phyloP scores from a whole-genome alignment of 2,329 filamentous ascomycete species.

The Fusarium algeriense region DNA sequence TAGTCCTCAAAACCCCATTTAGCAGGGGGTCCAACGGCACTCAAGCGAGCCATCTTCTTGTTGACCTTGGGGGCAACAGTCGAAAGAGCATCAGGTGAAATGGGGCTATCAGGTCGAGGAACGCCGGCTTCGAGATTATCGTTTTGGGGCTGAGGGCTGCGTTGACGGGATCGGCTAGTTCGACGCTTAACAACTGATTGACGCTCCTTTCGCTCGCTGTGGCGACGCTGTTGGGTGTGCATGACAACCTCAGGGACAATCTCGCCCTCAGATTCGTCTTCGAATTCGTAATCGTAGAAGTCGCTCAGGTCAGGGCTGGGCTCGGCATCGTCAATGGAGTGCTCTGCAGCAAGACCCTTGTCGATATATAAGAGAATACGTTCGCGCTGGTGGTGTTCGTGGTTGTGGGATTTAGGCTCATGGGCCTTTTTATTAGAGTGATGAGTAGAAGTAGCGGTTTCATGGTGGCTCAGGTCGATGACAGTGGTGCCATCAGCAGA shows the following conservation, averaged over 20 bases:
- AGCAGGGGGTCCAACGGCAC: constrained; percentile 49
- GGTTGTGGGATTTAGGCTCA: constrained; percentile 18
- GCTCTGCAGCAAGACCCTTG: constrained; percentile 40
- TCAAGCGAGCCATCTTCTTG: constrained; percentile 57
- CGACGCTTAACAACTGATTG: constrained; percentile 25
- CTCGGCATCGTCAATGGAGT: constrained; percentile 46
- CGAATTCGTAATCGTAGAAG: constrained; percentile 55
- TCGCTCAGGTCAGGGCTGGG: constrained; percentile 56
- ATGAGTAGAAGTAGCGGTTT: constrained; percentile 1
- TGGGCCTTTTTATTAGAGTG: constrained; percentile 27
- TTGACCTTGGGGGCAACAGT: constrained; percentile 43
- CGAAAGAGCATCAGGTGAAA: constrained; percentile 52
- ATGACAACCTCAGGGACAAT: constrained; percentile 32
- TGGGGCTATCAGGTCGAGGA: constrained; percentile 58
- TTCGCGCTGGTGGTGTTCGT: constrained; percentile 39
- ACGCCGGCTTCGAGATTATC: constrained; percentile 45
- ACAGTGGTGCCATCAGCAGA: constrained; percentile 43
- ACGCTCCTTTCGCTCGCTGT: constrained; percentile 16
- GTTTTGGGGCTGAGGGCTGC: constrained; percentile 3
- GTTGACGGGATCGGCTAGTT: constrained; percentile 21
- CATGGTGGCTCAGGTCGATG: constrained; percentile 41
- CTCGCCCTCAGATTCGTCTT: constrained; percentile 41
- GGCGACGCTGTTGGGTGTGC: constrained; percentile 34
- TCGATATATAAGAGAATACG: constrained; percentile 50
- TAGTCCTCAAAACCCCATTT: constrained; percentile 44